Conservation (phyloP, 176 grass and related monocot genomes). For the Rhynchospora breviuscula region DNA sequence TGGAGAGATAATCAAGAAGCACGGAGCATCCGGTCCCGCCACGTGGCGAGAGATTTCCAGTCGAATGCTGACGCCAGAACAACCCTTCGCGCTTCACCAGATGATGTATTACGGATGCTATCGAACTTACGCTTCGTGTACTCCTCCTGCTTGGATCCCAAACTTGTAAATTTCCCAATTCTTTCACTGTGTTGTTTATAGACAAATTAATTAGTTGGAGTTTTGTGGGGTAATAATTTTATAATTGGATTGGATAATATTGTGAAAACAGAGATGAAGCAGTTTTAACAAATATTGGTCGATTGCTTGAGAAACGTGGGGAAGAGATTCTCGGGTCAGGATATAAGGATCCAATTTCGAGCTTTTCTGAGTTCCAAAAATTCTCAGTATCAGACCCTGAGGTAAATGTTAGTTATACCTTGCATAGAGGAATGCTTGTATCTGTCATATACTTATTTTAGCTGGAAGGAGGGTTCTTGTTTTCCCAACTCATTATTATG, state of each 20-base stretch:
- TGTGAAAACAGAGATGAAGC: conserved; percentile 41
- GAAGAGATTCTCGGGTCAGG: conserved; percentile 48
- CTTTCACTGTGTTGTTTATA: background rate
- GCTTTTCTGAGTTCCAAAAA: conserved; percentile 54
- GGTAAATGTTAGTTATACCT: conserved; percentile 32
- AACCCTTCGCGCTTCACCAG: conserved; percentile 77
- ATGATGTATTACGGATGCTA: conserved; percentile 97
- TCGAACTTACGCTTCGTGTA: conserved; percentile 37
- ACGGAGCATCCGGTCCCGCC: conserved; percentile 22
- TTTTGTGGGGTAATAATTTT: background rate
- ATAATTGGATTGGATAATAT: background rate
- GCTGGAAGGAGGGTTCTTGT: background rate
- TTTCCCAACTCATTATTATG: background rate
- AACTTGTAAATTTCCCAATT: conserved; percentile 35
- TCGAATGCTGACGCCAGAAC: conserved; percentile 30
- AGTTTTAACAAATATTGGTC: conserved; percentile 63
- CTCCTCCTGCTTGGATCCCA: conserved; percentile 78
- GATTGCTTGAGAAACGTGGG: conserved; percentile 55
- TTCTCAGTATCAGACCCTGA: conserved; percentile 76
- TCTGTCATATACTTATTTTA: background rate
- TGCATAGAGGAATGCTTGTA: background rate
- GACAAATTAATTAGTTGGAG: background rate
- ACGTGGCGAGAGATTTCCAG: conserved; percentile 60
- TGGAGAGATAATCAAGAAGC: conserved; percentile 22
- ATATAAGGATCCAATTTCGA: conserved; percentile 70